Evolutionary conservation across 2,329 filamentous ascomycete genomes (phyloP).

Genomic region (Bipolaris oryzae): DNA sequence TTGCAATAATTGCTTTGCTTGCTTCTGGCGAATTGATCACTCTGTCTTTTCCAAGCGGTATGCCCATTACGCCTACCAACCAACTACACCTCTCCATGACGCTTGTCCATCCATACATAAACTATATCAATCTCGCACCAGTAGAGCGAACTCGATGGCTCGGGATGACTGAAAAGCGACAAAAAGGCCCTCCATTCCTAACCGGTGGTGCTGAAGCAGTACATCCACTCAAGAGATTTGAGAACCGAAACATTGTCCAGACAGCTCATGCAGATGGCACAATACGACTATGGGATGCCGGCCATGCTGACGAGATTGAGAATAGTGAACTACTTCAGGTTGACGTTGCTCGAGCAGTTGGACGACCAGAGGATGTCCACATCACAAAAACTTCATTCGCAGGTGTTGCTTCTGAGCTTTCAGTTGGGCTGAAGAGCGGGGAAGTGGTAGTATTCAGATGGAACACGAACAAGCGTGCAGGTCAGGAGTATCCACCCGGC

Average conservation of each 20-base stretch:
- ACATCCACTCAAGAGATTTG: constrained; percentile 75
- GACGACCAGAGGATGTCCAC: constrained; percentile 76
- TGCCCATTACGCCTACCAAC: constrained; percentile 89
- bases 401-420: constrained; percentile 81
- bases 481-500: constrained; percentile 65
- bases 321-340: constrained; percentile 82
- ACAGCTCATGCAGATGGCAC: constrained; percentile 90
- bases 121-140: constrained; percentile 71
- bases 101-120: constrained; percentile 89
- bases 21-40: constrained; percentile 89
- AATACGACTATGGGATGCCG: constrained; percentile 90
- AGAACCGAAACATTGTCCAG: constrained; percentile 82
- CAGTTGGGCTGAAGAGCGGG: constrained; percentile 78
- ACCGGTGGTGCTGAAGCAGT: constrained; percentile 77
- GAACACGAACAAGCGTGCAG: constrained; percentile 77
- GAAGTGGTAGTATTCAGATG: constrained; percentile 87
- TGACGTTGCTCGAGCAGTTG: constrained; percentile 81
- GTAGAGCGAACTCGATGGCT: constrained; percentile 85
- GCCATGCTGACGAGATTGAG: constrained; percentile 91
- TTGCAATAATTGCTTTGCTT: constrained; percentile 79
- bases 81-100: constrained; percentile 87
- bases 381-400: constrained; percentile 82
- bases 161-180: constrained; percentile 83
- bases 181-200: constrained; percentile 77
- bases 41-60: constrained; percentile 88